Evolutionary conservation across 805 yeast species (phyloP).

Genomic region (Zygosaccharomyces bailii): DNA sequence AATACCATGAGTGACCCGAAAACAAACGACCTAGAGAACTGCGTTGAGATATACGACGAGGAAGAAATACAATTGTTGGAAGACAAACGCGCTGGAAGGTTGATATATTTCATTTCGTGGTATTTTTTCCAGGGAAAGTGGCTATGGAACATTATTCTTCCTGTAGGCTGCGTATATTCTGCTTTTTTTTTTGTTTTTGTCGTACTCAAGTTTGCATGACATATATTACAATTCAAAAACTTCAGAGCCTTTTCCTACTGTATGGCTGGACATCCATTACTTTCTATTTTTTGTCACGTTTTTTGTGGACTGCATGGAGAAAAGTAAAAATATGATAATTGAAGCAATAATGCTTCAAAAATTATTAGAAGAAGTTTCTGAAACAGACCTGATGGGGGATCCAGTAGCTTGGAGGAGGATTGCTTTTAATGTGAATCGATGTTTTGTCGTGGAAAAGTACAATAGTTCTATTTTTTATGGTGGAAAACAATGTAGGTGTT

Average conservation of each 20-base stretch:
- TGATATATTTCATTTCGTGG: background rate
- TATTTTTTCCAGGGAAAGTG: background rate
- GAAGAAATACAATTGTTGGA: background rate
- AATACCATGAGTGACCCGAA: background rate
- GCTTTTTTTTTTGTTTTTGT: background rate
- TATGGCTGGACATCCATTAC: background rate
- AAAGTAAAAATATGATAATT: background rate
- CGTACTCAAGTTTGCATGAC: background rate
- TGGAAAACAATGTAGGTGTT: background rate
- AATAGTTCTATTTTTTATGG: background rate
- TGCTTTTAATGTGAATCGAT: background rate
- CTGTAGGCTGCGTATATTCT: background rate
- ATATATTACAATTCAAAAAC: background rate
- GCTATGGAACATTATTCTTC: background rate
- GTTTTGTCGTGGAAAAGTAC: no score
- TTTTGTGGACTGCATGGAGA: background rate
- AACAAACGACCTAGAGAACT: background rate
- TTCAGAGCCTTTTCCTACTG: background rate
- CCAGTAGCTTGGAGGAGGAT: background rate
- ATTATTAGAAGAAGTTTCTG: background rate
- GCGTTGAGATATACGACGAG: background rate
- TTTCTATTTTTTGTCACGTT: background rate
- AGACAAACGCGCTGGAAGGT: background rate
- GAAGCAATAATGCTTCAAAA: constrained; percentile 1
- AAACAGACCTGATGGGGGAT: background rate